Evolutionary conservation across 2,329 filamentous ascomycete species (phyloP).

Genomic region (Xylariaceae sp.): DNA sequence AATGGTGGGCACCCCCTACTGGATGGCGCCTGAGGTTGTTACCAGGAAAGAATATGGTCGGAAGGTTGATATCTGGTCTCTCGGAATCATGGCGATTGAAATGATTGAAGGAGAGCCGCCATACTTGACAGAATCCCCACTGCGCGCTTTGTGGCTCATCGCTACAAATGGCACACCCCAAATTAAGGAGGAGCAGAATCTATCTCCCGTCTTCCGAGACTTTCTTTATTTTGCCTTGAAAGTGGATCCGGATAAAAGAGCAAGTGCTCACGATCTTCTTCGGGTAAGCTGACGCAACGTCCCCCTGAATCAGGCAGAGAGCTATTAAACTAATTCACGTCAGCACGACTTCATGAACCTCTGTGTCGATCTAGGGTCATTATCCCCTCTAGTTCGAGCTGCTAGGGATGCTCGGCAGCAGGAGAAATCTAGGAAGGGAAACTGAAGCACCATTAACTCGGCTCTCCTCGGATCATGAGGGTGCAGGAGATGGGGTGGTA

Average conservation of each 20-base stretch:
- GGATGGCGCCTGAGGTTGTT: slow-evolving; percentile 99
- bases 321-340: slow-evolving; percentile 21
- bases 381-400: slow-evolving; percentile 82
- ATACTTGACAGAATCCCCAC: slow-evolving; percentile 89
- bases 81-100: slow-evolving; percentile 99
- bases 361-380: slow-evolving; percentile 68
- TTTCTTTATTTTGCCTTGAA: slow-evolving; percentile 91
- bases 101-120: slow-evolving; percentile 99
- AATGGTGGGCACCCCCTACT: slow-evolving; percentile 98
- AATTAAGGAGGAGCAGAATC: slow-evolving; percentile 86
- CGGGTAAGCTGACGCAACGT: slow-evolving; percentile 58
- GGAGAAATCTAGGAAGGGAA: slow-evolving; percentile 71
- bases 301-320: slow-evolving; percentile 16
- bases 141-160: slow-evolving; percentile 91
- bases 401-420: slow-evolving; percentile 80
- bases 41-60: slow-evolving; percentile 96
- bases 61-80: slow-evolving; percentile 97
- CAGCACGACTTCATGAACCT: slow-evolving; percentile 78
- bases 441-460: slow-evolving; percentile 28
- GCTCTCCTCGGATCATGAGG: slow-evolving; percentile 8
- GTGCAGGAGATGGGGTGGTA: slow-evolving; percentile 1
- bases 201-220: slow-evolving; percentile 80
- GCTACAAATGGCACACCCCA: slow-evolving; percentile 92
- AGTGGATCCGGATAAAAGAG: slow-evolving; percentile 95
- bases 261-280: slow-evolving; percentile 88